phyloP scores from a whole-genome alignment of 2,329 filamentous ascomycete species.

The Aspergillus sp. region DNA sequence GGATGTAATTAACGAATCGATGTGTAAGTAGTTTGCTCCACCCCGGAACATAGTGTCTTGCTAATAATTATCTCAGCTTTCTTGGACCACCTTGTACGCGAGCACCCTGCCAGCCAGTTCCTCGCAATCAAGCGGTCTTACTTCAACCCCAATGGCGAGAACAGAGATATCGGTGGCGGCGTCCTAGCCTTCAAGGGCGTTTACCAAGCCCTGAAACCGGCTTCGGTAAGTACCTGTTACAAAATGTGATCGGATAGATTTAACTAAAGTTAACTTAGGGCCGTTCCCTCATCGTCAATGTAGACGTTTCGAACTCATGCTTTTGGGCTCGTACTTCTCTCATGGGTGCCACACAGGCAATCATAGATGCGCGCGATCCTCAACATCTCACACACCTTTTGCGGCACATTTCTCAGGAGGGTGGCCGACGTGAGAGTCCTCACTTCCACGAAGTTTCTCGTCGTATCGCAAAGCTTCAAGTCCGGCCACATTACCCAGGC shows the following conservation, averaged over 20 bases:
- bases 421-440: constrained; percentile 23
- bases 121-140: constrained; percentile 79
- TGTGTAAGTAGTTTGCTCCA: constrained; percentile 56
- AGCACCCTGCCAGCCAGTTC: constrained; percentile 69
- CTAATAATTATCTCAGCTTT: constrained; percentile 56
- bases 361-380: constrained; percentile 32
- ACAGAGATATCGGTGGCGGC: constrained; percentile 59
- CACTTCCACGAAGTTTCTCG: constrained; percentile 28
- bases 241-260: background rate
- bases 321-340: constrained; percentile 67
- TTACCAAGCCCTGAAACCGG: constrained; percentile 80
- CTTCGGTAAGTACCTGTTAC: constrained; percentile 50
- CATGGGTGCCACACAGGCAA: constrained; percentile 34
- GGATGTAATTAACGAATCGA: constrained; percentile 69
- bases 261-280: constrained; percentile 42
- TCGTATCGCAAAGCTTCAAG: constrained; percentile 37
- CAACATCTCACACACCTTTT: constrained; percentile 29
- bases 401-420: constrained; percentile 25
- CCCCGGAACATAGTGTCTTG: background rate
- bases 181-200: constrained; percentile 84
- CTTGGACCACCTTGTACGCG: constrained; percentile 82
- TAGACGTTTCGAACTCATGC: constrained; percentile 87
- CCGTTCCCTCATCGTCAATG: constrained; percentile 73
- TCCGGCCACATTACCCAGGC: constrained; percentile 37
- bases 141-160: constrained; percentile 59